Percentiles rank a stretch among this genome's conserved stretches.
Conservation (phyloP, 805 yeast species). For the Barnettozyma siamensis region DNA sequence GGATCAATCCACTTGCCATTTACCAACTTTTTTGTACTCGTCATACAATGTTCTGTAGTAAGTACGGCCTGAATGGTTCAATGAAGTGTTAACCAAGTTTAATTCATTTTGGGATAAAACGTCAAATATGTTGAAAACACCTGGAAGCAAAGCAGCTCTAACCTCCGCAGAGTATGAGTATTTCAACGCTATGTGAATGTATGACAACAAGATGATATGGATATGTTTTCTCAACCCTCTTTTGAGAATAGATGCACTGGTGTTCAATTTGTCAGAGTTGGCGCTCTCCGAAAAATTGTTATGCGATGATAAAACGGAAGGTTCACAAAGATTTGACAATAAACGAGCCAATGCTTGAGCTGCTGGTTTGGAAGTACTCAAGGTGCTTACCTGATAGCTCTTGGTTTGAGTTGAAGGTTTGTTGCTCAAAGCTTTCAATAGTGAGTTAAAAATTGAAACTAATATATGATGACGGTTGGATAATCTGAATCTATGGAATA, state of each 20-base stretch:
- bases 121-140: constrained; percentile 61
- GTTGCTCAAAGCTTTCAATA: constrained; percentile 44
- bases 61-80: constrained; percentile 66
- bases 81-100: constrained; percentile 49
- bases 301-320: constrained; percentile 32
- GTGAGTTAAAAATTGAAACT: constrained; percentile 39
- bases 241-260: constrained; percentile 51
- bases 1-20: constrained; percentile 45
- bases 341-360: constrained; percentile 52
- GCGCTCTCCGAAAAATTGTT: constrained; percentile 17
- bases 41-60: constrained; percentile 62
- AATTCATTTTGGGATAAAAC: constrained; percentile 64
- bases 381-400: constrained; percentile 11
- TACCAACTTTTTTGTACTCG: constrained; percentile 71
- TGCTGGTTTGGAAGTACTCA: constrained; percentile 27
- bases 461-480: constrained; percentile 70
- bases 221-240: constrained; percentile 58
- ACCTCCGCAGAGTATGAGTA: constrained; percentile 41
- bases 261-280: constrained; percentile 36
- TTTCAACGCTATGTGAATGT: constrained; percentile 47
- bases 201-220: constrained; percentile 54
- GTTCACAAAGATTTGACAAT: constrained; percentile 68
- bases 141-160: constrained; percentile 45
- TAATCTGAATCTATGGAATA: constrained; percentile 65
- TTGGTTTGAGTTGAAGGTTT: neutral